Evolutionary conservation across 495 filamentous ascomycete species (phyloP).

Genomic region (Pyrenopolyporus hunteri): DNA sequence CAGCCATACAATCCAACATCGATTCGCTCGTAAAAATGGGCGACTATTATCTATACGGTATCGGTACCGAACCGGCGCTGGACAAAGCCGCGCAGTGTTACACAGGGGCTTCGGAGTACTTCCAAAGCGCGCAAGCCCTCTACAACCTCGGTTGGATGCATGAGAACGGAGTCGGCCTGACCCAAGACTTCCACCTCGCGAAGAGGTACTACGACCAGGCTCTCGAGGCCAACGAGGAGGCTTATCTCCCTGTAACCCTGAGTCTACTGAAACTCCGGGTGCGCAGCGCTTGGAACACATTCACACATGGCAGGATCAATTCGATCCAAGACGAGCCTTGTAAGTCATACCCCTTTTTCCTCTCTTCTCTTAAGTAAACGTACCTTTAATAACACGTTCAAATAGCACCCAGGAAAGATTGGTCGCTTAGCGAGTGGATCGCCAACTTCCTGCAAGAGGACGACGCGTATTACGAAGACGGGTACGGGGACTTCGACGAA

Average conservation of each 20-base stretch:
- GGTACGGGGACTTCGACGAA: constrained; percentile 64
- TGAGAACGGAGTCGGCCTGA: constrained; percentile 91
- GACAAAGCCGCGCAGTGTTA: constrained; percentile 96
- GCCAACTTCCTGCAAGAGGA: constrained; percentile 81
- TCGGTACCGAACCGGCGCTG: constrained; percentile 72
- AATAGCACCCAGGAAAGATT: constrained; percentile 68
- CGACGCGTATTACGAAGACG: constrained; percentile 64
- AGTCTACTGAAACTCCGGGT: constrained; percentile 83
- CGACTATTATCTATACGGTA: constrained; percentile 88
- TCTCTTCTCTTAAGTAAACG: background rate
- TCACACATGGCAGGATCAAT: constrained; percentile 88
- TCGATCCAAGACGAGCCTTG: constrained; percentile 87
- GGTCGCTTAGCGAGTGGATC: constrained; percentile 84
- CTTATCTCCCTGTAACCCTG: constrained; percentile 91
- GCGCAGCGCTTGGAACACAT: constrained; percentile 89
- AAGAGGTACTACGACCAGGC: constrained; percentile 96
- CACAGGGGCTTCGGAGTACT: constrained; percentile 84
- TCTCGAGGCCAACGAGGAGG: constrained; percentile 86
- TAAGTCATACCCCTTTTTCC: constrained; percentile 51
- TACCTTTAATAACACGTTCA: constrained; percentile 24
- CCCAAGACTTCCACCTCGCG: constrained; percentile 96
- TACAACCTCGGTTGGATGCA: constrained; percentile 99
- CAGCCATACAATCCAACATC: constrained; percentile 89
- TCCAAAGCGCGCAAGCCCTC: constrained; percentile 90
- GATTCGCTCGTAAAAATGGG: constrained; percentile 98